Evolutionary conservation across 1,284 basidiomycete species (phyloP).

Genomic region (Coniferiporia sulphurascens): DNA sequence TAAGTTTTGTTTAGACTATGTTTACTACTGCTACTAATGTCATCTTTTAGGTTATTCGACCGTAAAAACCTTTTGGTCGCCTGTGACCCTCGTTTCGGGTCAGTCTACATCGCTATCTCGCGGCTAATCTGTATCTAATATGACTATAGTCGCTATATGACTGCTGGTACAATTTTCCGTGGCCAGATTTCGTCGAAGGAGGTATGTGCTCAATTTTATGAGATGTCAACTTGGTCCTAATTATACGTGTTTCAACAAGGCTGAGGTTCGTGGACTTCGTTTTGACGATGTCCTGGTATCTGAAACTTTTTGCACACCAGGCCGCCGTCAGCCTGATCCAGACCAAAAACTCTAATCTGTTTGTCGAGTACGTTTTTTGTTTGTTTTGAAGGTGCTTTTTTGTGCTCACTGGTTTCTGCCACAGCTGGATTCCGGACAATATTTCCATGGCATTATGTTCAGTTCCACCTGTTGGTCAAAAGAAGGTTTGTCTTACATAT

Average conservation of each 20-base stretch:
- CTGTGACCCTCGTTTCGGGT: slow-evolving; percentile 79
- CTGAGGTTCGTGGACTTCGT: slow-evolving; percentile 43
- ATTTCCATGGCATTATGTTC: slow-evolving; percentile 78
- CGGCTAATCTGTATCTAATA: neutral
- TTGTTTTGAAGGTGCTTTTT: neutral
- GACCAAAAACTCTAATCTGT: slow-evolving; percentile 64
- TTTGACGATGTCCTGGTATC: slow-evolving; percentile 1
- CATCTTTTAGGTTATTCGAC: slow-evolving; percentile 63
- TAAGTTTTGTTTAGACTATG: slow-evolving; percentile 29
- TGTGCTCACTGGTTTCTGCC: slow-evolving; percentile 14
- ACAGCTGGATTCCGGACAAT: slow-evolving; percentile 82
- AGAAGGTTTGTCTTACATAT: slow-evolving; percentile 38
- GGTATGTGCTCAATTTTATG: slow-evolving; percentile 40
- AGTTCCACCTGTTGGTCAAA: slow-evolving; percentile 78
- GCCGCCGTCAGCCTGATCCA: slow-evolving; percentile 53
- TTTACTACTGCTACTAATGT: neutral
- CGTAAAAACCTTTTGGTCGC: slow-evolving; percentile 78
- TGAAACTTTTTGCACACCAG: slow-evolving; percentile 24
- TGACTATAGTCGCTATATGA: slow-evolving; percentile 66
- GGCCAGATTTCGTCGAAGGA: slow-evolving; percentile 78
- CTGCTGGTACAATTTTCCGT: slow-evolving; percentile 84
- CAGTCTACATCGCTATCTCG: slow-evolving; percentile 25
- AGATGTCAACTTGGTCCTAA: slow-evolving; percentile 32
- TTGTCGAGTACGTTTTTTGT: slow-evolving; percentile 66
- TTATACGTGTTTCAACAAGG: slow-evolving; percentile 31